phyloP scores from a whole-genome alignment of 495 filamentous ascomycete genomes.

The Xylaria palmicola region DNA sequence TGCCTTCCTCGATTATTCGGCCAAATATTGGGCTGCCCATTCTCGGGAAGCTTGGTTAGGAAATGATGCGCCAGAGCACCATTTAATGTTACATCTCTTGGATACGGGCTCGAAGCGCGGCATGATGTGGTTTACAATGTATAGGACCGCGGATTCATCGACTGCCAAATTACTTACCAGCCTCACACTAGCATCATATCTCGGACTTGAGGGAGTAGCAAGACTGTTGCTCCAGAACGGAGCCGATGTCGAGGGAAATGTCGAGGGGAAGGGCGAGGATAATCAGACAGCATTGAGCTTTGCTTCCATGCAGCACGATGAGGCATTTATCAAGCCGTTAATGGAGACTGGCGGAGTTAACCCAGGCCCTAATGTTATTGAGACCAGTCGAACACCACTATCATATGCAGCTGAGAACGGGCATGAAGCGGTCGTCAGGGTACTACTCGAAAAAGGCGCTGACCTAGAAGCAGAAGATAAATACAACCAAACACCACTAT shows the following conservation, averaged over 20 bases:
- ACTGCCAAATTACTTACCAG: not conserved
- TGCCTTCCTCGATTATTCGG: no score
- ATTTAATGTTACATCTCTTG: not conserved
- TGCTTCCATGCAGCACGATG: no score
- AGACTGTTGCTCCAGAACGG: not conserved
- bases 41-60: not conserved
- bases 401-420: not conserved
- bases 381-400: not conserved
- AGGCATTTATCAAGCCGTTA: no score
- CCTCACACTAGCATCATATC: not conserved
- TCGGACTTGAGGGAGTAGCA: not conserved
- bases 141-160: no score
- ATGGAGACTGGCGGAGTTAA: no score
- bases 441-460: not conserved
- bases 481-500: not conserved
- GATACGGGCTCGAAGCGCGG: not conserved
- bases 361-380: no score
- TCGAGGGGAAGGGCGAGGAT: no score
- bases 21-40: not conserved
- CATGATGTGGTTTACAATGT: not conserved
- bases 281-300: no score
- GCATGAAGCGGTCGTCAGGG: not conserved
- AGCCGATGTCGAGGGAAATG: not conserved
- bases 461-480: not conserved
- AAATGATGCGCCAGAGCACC: not conserved